Base-by-base conservation (phyloP, 345 rosid genomes). In the Physaria fendleri region DNA sequence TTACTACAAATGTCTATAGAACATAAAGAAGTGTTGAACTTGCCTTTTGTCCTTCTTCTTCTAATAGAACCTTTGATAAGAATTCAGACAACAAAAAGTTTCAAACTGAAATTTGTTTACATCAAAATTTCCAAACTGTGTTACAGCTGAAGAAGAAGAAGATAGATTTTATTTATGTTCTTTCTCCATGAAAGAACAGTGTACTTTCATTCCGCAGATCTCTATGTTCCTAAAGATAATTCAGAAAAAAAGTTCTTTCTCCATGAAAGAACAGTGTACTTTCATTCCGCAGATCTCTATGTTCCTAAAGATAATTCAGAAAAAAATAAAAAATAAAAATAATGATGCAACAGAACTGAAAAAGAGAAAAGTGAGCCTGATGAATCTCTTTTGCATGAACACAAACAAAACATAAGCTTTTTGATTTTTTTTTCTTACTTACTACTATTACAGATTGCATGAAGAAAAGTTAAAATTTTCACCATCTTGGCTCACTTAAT, bases 381-480 rank as follows among this genome's bases (percentile, higher is more conserved):
- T 33, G 22, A 69, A 60, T 59, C 73, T 77, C 27, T 70, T 76
- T 79, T 76, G 84, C 79, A 82, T 68, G 84, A 78, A 78, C 71
- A n/a, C 65, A 66, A 71, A 79, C 45, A 45, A 46, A 12, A 37
- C 42, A 48, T 56, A 69, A 56, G 21, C 54, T n/a, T 40, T 40
- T 29, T 25, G 43, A 60, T n/a, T n/a, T 27, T 27, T 46, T 52
- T 27, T 20, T 60, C 37, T 27, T 43, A 5, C 64, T 62, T 48
- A 42, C 72, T 45, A 35, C 53, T 10, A 44, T 38, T 15, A 62
- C 57, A 62, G n/a, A 59, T 71, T 69, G 67, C 59, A 74, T 69
- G 75, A 53, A 75, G n/a, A n/a, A 59, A 75, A 59, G 58, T 68
- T 85, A 72, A 77, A 64, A 49, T 71, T 89, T 51, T 52, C 88